phyloP scores from a whole-genome alignment of 257 asterid species.

The Solanum pennellii region DNA sequence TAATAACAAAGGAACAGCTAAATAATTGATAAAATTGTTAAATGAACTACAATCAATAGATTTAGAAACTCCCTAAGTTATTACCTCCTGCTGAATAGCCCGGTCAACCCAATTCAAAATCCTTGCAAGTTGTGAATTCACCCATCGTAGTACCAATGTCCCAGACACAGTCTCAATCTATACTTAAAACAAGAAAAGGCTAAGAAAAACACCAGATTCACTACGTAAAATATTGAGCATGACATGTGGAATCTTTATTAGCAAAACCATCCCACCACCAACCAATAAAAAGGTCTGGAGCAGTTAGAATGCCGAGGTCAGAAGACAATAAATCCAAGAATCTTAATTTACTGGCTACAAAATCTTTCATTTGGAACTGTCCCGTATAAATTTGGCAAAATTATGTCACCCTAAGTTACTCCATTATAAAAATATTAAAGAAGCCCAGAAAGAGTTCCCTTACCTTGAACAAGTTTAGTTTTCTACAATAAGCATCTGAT shows the following conservation, averaged over 20 bases:
- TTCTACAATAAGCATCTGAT: slow-evolving; percentile 62
- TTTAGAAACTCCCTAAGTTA: background rate
- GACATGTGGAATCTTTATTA: background rate
- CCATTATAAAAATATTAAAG: background rate
- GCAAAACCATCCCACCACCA: background rate
- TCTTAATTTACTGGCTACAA: background rate
- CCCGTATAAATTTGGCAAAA: background rate
- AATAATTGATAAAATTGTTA: background rate
- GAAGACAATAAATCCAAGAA: background rate
- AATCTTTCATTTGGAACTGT: background rate
- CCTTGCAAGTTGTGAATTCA: slow-evolving; percentile 89
- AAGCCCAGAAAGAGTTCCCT: slow-evolving; percentile 7
- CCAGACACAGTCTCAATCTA: slow-evolving; percentile 88
- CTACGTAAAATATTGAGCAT: background rate
- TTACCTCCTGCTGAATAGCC: slow-evolving; percentile 90
- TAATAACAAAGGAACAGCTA: background rate
- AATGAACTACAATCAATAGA: background rate
- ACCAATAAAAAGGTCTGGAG: background rate
- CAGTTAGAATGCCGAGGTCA: background rate
- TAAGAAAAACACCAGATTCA: slow-evolving; percentile 1
- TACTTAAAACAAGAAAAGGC: slow-evolving; percentile 7
- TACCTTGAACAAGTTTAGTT: slow-evolving; percentile 73
- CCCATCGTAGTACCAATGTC: slow-evolving; percentile 96
- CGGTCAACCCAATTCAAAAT: slow-evolving; percentile 89
- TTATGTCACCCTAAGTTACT: background rate